Percentiles rank a stretch among this genome's conserved stretches.
These are phyloP conservation scores for Hyphopichia pseudoburtonii DNA, from an alignment of 1,139 yeast species.

Conservation along the genomic window DNA sequence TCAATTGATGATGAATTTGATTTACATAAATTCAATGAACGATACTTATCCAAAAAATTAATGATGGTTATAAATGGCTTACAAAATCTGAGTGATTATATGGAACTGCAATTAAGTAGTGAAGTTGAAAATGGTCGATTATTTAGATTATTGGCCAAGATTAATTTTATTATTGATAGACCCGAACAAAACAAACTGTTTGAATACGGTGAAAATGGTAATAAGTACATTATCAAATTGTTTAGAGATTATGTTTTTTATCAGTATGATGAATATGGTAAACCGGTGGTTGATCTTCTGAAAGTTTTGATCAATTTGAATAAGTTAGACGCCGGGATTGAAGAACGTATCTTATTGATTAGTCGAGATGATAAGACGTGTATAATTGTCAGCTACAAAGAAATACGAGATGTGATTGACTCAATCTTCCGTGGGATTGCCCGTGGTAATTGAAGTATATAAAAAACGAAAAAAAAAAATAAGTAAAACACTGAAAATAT, in stretches of 20 bases:
- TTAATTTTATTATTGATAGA: slow-evolving; percentile 75
- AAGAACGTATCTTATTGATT: slow-evolving; percentile 76
- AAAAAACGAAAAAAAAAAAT: not conserved
- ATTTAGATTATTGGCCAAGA: slow-evolving; percentile 76
- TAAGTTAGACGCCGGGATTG: slow-evolving; percentile 90
- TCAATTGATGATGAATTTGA: slow-evolving; percentile 12
- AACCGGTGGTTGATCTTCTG: slow-evolving; percentile 77
- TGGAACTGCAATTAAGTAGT: slow-evolving; percentile 63
- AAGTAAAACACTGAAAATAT: not conserved
- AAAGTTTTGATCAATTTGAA: slow-evolving; percentile 78
- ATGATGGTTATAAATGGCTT: slow-evolving; percentile 52
- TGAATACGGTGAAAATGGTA: slow-evolving; percentile 75
- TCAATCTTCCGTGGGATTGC: slow-evolving; percentile 46
- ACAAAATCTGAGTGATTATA: slow-evolving; percentile 58
- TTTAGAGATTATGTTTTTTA: slow-evolving; percentile 87
- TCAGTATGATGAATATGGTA: slow-evolving; percentile 74
- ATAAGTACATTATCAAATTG: slow-evolving; percentile 68
- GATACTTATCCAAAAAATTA: slow-evolving; percentile 37
- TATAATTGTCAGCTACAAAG: slow-evolving; percentile 77
- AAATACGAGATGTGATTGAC: slow-evolving; percentile 72
- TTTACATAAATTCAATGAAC: slow-evolving; percentile 29
- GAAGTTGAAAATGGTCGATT: slow-evolving; percentile 90
- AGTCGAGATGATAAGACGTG: slow-evolving; percentile 83
- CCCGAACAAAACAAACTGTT: slow-evolving; percentile 62
- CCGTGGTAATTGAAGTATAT: not conserved